A percentile compares a stretch with the other conserved stretches of the same genome.
Conservation (phyloP, 371 early-diverging fungal species). For the Dinochytrium kinnereticum region DNA sequence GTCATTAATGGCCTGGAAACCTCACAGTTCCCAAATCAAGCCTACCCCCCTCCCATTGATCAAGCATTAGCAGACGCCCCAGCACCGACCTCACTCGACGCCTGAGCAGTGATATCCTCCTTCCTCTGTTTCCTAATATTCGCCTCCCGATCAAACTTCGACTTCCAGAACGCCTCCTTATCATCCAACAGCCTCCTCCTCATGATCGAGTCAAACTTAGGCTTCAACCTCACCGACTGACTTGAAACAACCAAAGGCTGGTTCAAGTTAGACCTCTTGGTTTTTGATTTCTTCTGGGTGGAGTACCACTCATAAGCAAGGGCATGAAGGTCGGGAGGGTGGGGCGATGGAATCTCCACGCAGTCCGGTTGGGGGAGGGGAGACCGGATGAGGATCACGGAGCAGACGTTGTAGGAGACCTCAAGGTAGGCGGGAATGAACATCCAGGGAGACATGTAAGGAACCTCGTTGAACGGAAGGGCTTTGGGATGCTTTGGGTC, state of each 20-base stretch:
- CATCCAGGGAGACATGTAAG: slow-evolving; percentile 93
- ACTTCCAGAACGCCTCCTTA: slow-evolving; percentile 8
- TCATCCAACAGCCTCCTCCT: slow-evolving; percentile 36
- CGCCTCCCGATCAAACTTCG: slow-evolving; percentile 16
- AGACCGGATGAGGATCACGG: slow-evolving; percentile 82
- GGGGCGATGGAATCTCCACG: slow-evolving; percentile 94
- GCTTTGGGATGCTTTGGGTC: slow-evolving; percentile 24
- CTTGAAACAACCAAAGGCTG: slow-evolving; percentile 45
- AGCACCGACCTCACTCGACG: neutral
- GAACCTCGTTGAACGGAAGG: slow-evolving; percentile 72
- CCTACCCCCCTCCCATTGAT: neutral
- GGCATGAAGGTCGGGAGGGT: slow-evolving; percentile 86
- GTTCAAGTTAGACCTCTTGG: slow-evolving; percentile 28
- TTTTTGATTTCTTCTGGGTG: slow-evolving; percentile 36
- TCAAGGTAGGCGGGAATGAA: slow-evolving; percentile 96
- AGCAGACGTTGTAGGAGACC: slow-evolving; percentile 93
- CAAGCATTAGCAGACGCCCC: neutral
- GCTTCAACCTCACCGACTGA: slow-evolving; percentile 45
- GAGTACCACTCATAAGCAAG: slow-evolving; percentile 92
- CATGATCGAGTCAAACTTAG: slow-evolving; percentile 52
- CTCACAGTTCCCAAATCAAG: no score
- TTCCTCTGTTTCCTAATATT: slow-evolving; percentile 10
- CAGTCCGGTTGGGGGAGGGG: slow-evolving; percentile 85
- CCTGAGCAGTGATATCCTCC: slow-evolving; percentile 8
- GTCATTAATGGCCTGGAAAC: no score